Base-by-base conservation (phyloP, 345 rosid species). In the Pistacia atlantica region DNA sequence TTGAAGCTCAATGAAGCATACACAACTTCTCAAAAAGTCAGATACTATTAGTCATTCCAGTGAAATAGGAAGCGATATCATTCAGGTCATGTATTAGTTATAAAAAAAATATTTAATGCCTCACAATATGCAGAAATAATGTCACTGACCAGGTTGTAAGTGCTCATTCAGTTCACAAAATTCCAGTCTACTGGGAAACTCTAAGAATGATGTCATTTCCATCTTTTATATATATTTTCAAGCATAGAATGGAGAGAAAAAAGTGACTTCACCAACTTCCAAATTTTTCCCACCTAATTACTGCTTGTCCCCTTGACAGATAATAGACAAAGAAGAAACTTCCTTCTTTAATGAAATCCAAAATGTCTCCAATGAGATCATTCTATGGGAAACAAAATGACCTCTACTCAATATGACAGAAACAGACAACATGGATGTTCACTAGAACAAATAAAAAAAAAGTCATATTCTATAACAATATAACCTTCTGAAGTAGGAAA, bases 1-100 rank as follows among this genome's bases (percentile, higher is more conserved):
- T 64, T 75, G 67, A 75, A 62, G 63, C 71, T 60, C 74, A 46
- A 49, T 37, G 20, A 45, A 75, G 46, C 59, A 71, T 69, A 60
- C 8, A 2, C 31, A 33, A 35, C 55, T 72, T 51, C 14, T 61
- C 59, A 17, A 11, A 28, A 60, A 73, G 8, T 73, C 37, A 18
- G 45, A 73, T 48, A 18, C 45, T 28, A 48, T 48, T 58, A 17
- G 31, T 48, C 68, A 28, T 66, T 66, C 22, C 25, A 46, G n/a
- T 45, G 4, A 45, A 25, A 37, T 4, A 4, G 11, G 12, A 42
- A 42, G 8, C 9, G 8, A 42, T 42, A 42, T 5, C 46, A 42
- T 7, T 42, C 46, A 42, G 1, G 5, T 16, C n/a, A 54, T 54
- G 57, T 3, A 51, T 54, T 13, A 9, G 11, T 5, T 42, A 12